A percentile compares a stretch with the other conserved stretches of the same genome.
These are phyloP conservation scores for Toxicodendron radicans DNA, from an alignment of 345 rosid species.

Conservation along the genomic window DNA sequence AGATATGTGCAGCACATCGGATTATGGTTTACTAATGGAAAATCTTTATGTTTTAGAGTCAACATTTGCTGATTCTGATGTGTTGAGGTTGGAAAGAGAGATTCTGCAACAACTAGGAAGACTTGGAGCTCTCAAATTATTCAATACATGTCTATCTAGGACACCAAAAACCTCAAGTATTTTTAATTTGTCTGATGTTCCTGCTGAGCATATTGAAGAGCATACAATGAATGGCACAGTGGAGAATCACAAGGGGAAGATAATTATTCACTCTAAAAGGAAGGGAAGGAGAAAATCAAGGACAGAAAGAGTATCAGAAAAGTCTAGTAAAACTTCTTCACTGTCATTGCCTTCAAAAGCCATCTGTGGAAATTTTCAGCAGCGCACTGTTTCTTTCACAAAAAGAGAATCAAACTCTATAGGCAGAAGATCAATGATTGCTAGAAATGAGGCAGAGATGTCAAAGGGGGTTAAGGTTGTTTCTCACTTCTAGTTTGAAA, in stretches of 20 bases:
- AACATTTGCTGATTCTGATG: constrained; percentile 48
- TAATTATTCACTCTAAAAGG: constrained; percentile 40
- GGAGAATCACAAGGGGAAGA: constrained; percentile 23
- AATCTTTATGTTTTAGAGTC: constrained; percentile 67
- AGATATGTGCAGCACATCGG: constrained; percentile 28
- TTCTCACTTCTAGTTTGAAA: constrained; percentile 19
- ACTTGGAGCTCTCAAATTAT: constrained; percentile 66
- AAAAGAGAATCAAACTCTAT: constrained; percentile 39
- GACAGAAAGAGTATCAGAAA: constrained; percentile 33
- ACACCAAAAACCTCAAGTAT: constrained; percentile 30
- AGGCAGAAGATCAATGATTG: constrained; percentile 50
- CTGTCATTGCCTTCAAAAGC: constrained; percentile 25
- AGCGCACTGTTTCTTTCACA: constrained; percentile 27
- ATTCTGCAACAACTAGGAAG: constrained; percentile 61
- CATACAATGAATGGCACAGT: constrained; percentile 17
- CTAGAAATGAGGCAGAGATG: constrained; percentile 76
- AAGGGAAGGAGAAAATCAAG: constrained; percentile 44
- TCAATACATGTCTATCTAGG: constrained; percentile 42
- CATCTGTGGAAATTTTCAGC: constrained; percentile 21
- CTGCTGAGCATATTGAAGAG: constrained; percentile 25
- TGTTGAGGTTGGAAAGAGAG: constrained; percentile 53
- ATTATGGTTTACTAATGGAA: constrained; percentile 55
- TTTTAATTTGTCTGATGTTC: constrained; percentile 36
- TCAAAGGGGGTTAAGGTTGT: constrained; percentile 73
- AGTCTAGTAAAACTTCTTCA: constrained; percentile 9